Percentiles rank a stretch among this genome's conserved stretches.
Evolutionary conservation across 345 rosid genomes (phyloP).

Genomic region (Aegle marmelos): DNA sequence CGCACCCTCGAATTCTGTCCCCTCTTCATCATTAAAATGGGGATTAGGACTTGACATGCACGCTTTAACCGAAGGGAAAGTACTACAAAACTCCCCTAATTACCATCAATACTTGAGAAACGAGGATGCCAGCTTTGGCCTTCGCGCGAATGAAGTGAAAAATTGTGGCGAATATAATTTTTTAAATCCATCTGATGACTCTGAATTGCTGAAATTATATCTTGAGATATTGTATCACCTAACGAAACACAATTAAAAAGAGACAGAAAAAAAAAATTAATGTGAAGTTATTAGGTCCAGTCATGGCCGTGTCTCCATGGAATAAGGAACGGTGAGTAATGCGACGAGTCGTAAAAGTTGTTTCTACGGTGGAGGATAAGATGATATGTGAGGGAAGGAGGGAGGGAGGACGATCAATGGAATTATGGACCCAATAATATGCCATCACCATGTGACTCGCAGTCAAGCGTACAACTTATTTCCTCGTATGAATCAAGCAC

Average conservation of each 20-base stretch:
- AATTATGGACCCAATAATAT: background rate
- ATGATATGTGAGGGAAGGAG: background rate
- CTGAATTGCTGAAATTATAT: too few species aligned
- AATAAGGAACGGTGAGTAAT: background rate
- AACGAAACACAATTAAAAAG: too few species aligned
- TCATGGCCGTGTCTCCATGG: background rate
- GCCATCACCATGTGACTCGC: background rate
- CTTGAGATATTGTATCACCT: too few species aligned
- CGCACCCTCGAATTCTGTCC: slow-evolving; percentile 4
- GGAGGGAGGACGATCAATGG: background rate
- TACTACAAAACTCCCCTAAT: too few species aligned
- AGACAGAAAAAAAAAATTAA: too few species aligned
- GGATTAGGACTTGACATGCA: background rate
- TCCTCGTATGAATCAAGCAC: slow-evolving; percentile 17
- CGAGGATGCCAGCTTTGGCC: background rate
- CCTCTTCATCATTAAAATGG: background rate
- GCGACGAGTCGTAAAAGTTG: background rate
- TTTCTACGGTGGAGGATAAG: background rate
- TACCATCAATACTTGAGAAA: background rate
- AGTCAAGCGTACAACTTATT: slow-evolving; percentile 1
- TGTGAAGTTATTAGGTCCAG: background rate
- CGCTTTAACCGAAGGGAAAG: background rate
- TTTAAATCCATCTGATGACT: too few species aligned
- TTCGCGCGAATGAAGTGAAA: background rate
- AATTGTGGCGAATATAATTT: background rate